Base-by-base conservation (phyloP, 1,139 yeast genomes). In the Taphrina deformans region DNA sequence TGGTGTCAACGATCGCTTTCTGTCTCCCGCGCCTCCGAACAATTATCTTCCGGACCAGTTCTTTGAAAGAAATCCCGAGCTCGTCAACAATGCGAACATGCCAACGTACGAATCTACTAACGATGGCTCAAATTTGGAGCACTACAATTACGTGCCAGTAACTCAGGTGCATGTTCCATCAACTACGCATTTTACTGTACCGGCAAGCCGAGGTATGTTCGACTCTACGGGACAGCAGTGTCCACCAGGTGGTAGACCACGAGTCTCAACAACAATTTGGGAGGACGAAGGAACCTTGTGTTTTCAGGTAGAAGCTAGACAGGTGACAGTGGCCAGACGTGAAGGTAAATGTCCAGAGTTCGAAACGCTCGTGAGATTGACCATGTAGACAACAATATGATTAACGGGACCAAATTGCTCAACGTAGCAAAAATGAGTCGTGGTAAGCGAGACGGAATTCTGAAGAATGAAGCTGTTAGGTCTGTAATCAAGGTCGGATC, bases 401-500 rank as follows among this genome's bases (percentile, higher is more conserved):
- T 92, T 72, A 92, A 92, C 75, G 98, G 98, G 66, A 92, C 98
- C 44, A 92, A 92, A 77, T 80, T 92, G 69, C 79, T 92, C 69
- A 92, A 92, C 74, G 97, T 91, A 27, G 93, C 97, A 12, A 93
- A 91, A 66, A 89, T 93, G 93, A 90, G 97, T 12, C 83, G 99
- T 69, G 99, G 99, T 14, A 86, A 96, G 69, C 82, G 99, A 70
- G 99, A 92, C 76, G 97, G 98, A 12, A 88, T 93, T 69, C 79
- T 92, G 69, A 92, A 92, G 78, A 85, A 89, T 68, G 97, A 92
- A 75, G 89, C 90, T 74, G 84, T 85, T 46, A 81, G 98, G 59
- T 95, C 90, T 75, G 98, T 93, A 59, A 97, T 92, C 66, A 92
- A 92, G 77, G 89, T 92, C 70, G 99, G 99, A 10, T 89, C 96